Percentiles rank a stretch among this genome's conserved stretches.
Conservation (phyloP, 768 basidiomycete genomes). For the Mrakia gelida region DNA sequence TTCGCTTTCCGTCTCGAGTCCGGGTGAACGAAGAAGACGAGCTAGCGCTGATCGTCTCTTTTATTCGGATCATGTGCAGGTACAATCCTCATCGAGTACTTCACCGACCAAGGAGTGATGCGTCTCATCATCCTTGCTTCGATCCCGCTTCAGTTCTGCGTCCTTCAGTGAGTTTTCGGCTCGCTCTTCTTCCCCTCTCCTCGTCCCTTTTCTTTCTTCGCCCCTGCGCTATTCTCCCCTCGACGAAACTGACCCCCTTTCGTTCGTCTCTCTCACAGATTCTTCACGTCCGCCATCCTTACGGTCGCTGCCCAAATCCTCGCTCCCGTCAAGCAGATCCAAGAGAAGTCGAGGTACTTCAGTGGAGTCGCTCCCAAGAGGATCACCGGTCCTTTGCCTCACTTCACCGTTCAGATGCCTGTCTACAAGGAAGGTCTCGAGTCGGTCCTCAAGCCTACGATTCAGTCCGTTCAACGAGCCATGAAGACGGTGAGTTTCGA, state of each 20-base stretch:
- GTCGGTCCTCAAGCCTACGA: constrained; percentile 35
- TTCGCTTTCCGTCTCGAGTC: constrained; percentile 48
- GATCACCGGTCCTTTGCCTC: constrained; percentile 13
- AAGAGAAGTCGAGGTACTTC: constrained; percentile 37
- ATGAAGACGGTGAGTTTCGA: constrained; percentile 58
- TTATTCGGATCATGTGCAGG: neutral
- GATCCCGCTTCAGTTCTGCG: constrained; percentile 54
- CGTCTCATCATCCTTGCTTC: constrained; percentile 65
- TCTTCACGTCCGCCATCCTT: constrained; percentile 39
- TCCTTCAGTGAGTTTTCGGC: constrained; percentile 59
- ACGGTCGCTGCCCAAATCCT: constrained; percentile 41
- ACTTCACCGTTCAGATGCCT: constrained; percentile 7
- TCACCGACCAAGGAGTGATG: constrained; percentile 58
- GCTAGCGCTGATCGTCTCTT: neutral
- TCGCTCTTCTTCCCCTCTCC: constrained; percentile 3
- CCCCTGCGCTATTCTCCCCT: too few relatives aligned
- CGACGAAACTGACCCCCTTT: neutral
- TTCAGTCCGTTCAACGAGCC: constrained; percentile 64
- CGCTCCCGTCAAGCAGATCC: constrained; percentile 42
- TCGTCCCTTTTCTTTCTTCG: neutral
- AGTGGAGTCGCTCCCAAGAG: constrained; percentile 1
- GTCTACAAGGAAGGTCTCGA: constrained; percentile 33
- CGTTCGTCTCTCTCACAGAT: constrained; percentile 24
- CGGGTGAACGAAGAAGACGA: neutral
- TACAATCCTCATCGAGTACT: constrained; percentile 58